phyloP scores from a whole-genome alignment of 75 land plant species.

The Adiantum capillusveneris region DNA sequence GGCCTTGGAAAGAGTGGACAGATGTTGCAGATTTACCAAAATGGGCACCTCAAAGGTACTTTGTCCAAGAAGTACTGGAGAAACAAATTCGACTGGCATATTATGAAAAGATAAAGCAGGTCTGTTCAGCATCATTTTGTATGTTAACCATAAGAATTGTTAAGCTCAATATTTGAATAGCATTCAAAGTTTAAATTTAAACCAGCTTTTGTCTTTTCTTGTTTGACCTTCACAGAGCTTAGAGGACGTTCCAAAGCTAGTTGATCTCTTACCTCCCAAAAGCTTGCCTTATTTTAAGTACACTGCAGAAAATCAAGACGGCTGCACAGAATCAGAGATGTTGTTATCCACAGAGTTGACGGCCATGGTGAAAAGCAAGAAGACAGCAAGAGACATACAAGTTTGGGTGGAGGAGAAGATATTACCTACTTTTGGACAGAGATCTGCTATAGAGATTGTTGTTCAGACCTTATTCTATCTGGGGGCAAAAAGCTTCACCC shows the following conservation, averaged over 20 bases:
- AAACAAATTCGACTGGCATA: constrained; percentile 88
- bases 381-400: constrained; percentile 54
- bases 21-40: constrained; percentile 81
- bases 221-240: constrained; percentile 41
- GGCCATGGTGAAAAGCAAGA: constrained; percentile 62
- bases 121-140: constrained; percentile 11
- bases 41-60: constrained; percentile 91
- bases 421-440: constrained; percentile 45
- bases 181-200: neutral
- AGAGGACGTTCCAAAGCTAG: constrained; percentile 63
- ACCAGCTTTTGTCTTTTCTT: neutral
- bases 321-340: constrained; percentile 33
- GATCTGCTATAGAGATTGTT: constrained; percentile 54
- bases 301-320: constrained; percentile 33
- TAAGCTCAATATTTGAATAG: neutral
- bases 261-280: constrained; percentile 83
- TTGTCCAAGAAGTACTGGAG: constrained; percentile 89
- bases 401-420: constrained; percentile 75
- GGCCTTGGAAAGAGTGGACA: constrained; percentile 99
- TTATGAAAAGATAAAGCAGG: constrained; percentile 95
- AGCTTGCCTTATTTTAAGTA: constrained; percentile 58
- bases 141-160: no score
- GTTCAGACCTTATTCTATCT: constrained; percentile 75
- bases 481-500: constrained; percentile 95
- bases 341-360: constrained; percentile 58